Conservation (phyloP, 192 early-diverging fungal species). For the Coemansia sp. region DNA sequence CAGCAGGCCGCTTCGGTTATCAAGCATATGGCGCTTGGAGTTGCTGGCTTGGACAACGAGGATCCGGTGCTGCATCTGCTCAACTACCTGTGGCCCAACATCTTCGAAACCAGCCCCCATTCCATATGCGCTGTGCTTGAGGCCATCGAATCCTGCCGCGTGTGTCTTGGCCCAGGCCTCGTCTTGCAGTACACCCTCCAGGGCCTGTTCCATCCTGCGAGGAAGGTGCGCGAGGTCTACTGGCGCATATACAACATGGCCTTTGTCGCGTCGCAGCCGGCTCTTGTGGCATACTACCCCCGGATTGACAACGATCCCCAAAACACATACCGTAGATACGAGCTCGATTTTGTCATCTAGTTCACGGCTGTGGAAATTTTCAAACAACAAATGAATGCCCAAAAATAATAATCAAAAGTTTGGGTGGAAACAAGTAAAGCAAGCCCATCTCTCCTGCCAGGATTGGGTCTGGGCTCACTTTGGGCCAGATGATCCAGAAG, state of each 20-base stretch:
- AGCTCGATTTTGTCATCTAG: slow-evolving; percentile 75
- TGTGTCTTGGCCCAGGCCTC: slow-evolving; percentile 84
- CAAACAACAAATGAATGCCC: too few relatives aligned
- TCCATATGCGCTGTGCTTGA: slow-evolving; percentile 98
- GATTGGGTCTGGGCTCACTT: not conserved
- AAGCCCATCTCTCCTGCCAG: not conserved
- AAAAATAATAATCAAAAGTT: not conserved
- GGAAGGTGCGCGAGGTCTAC: slow-evolving; percentile 94
- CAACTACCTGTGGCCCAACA: slow-evolving; percentile 98
- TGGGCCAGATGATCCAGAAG: not conserved
- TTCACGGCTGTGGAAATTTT: not conserved
- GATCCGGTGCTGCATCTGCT: slow-evolving; percentile 92
- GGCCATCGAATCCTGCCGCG: slow-evolving; percentile 90
- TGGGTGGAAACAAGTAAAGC: slow-evolving; percentile 1
- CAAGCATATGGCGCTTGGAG: slow-evolving; percentile 95
- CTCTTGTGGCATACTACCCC: slow-evolving; percentile 91
- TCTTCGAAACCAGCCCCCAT: slow-evolving; percentile 96
- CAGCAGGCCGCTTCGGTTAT: slow-evolving; percentile 96
- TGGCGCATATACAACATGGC: slow-evolving; percentile 99
- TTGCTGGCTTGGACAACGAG: slow-evolving; percentile 90
- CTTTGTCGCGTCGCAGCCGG: slow-evolving; percentile 90
- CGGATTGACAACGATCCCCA: slow-evolving; percentile 78
- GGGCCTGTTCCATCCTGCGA: slow-evolving; percentile 96
- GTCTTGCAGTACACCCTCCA: slow-evolving; percentile 88
- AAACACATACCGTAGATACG: slow-evolving; percentile 80